These are phyloP conservation scores for Thymus quinquecostatus DNA, from an alignment of 257 asterid species.

Conservation along the genomic window DNA sequence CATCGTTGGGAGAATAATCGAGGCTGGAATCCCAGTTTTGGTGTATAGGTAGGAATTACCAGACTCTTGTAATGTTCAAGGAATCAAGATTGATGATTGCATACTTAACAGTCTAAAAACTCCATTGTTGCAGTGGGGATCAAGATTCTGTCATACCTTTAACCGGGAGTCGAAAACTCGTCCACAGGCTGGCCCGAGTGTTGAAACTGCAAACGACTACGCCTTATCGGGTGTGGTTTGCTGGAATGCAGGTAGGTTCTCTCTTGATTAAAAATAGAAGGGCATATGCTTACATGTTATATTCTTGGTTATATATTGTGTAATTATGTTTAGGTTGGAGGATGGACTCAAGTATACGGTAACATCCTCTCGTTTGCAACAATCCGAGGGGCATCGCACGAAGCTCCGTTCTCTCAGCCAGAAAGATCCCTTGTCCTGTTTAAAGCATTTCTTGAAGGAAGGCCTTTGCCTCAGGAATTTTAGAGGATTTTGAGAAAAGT, in stretches of 20 bases:
- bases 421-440: conserved; percentile 75
- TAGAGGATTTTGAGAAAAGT: conserved; percentile 16
- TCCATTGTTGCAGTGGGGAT: conserved; percentile 63
- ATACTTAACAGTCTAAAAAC: neutral
- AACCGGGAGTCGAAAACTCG: conserved; percentile 72
- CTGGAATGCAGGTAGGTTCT: conserved; percentile 68
- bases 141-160: conserved; percentile 88
- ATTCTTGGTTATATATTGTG: neutral
- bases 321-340: conserved; percentile 60
- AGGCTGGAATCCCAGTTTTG: conserved; percentile 71
- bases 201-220: conserved; percentile 50
- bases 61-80: neutral
- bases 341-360: conserved; percentile 76
- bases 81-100: neutral
- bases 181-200: conserved; percentile 54
- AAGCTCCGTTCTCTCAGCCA: conserved; percentile 88
- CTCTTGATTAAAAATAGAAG: neutral
- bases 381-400: conserved; percentile 81
- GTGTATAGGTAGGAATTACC: conserved; percentile 58
- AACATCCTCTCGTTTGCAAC: conserved; percentile 67
- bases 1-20: conserved; percentile 53
- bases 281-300: neutral
- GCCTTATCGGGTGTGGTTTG: conserved; percentile 80
- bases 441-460: conserved; percentile 72
- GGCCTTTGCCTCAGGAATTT: conserved; percentile 64